Percentiles rank a stretch among this genome's conserved stretches.
Conservation (phyloP, 371 early-diverging fungal species). For the Mucor racemosus region DNA sequence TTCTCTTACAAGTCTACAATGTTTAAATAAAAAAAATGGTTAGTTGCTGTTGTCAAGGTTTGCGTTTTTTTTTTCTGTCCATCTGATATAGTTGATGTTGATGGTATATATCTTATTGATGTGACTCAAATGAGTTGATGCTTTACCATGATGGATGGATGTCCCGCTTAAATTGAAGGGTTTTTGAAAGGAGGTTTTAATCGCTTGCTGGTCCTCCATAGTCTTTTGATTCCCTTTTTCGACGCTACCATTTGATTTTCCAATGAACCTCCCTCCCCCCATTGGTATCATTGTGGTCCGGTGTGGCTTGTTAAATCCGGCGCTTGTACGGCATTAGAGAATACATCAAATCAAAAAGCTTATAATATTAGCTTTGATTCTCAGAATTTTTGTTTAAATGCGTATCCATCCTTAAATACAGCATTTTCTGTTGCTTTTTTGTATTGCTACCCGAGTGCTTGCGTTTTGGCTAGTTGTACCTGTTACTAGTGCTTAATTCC, state of each 20-base stretch:
- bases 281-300: neutral
- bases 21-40: neutral
- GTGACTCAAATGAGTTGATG: slow-evolving; percentile 8
- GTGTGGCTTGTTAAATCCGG: neutral
- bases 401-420: too few species aligned
- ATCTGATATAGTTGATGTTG: neutral
- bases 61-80: too few species aligned
- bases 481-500: too few species aligned
- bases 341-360: too few species aligned
- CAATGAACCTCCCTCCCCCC: neutral
- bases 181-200: slow-evolving; percentile 24
- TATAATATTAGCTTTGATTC: too few species aligned
- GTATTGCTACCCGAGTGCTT: too few species aligned
- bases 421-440: too few species aligned
- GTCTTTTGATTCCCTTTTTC: slow-evolving; percentile 9
- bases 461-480: too few species aligned
- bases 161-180: slow-evolving; percentile 26
- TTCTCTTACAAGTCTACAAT: slow-evolving; percentile 90
- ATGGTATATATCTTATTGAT: neutral
- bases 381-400: too few species aligned
- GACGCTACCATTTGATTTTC: neutral
- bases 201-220: slow-evolving; percentile 11
- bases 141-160: slow-evolving; percentile 24
- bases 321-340: neutral
- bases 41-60: neutral